phyloP scores from a whole-genome alignment of 169 alveolate species.

The Blepharisma undulans region DNA sequence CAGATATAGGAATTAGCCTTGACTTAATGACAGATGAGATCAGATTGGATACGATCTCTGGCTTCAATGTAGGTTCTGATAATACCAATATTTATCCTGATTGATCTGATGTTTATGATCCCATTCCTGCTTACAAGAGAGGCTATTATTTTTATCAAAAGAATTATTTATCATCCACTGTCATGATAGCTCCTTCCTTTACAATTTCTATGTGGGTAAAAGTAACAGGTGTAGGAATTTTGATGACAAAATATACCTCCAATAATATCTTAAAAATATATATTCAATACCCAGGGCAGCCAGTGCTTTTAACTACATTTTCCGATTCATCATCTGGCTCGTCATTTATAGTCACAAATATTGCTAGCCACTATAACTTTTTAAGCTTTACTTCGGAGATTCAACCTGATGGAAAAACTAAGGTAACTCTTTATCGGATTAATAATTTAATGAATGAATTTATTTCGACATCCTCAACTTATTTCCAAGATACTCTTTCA shows the following conservation, averaged over 20 bases:
- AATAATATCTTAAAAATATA: too few relatives aligned
- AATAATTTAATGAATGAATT: too few relatives aligned
- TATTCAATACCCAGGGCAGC: neutral
- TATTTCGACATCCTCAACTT: neutral
- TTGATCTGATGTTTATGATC: neutral
- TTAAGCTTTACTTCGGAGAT: too few relatives aligned
- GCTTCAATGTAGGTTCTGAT: neutral
- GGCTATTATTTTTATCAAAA: neutral
- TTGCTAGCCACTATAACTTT: too few relatives aligned
- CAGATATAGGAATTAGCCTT: neutral
- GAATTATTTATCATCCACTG: neutral
- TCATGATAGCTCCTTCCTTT: neutral
- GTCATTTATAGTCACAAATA: too few relatives aligned
- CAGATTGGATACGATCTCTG: neutral
- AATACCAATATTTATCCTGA: neutral
- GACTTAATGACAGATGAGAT: neutral
- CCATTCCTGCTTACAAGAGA: neutral
- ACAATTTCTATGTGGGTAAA: neutral
- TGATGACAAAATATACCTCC: neutral
- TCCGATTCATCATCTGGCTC: too few relatives aligned
- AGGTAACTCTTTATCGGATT: neutral
- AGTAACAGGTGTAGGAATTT: neutral
- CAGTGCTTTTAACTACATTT: too few relatives aligned
- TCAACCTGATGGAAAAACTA: neutral
- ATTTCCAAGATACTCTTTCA: neutral